Base-by-base conservation (phyloP, 2,329 filamentous ascomycete genomes). In the Celoporthe dispersa region DNA sequence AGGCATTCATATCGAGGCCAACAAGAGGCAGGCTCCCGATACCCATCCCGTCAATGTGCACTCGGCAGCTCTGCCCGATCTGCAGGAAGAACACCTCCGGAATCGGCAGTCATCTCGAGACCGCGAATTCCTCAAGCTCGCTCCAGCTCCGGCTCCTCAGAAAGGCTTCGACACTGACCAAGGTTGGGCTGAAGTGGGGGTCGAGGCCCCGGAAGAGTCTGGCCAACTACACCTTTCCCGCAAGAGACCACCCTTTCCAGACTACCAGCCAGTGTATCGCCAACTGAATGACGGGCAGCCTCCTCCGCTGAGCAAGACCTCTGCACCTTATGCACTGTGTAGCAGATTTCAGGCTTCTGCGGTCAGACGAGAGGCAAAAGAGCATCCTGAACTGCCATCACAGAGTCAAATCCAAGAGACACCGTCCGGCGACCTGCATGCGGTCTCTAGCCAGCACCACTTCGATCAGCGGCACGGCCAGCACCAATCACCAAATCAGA, bases 211-310 rank as follows among this genome's bases (percentile, higher is more conserved):
- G 14, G 35, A 28, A 12, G 44, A 37, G 31, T 22, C 44, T 33
- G 31, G 9, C 19, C 33, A 14, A 51, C 22, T 7, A 11, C 8
- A 33, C 28, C 22, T 9, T 16, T 22, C 37, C 39, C 28, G 33
- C 4, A 65, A 62, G 31, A 60, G 41, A n/a, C 44, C 44, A 25
- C 70, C 53, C 19, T 48, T 68, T 62, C 37, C 57, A 3, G 64
- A 60, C 28, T 48, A 64, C 11, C 55, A 66, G 44, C 65, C 68
- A 48, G 22, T 16, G 22, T 41, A 59, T 37, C 65, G 31, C 19
- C 64, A 8, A 19, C n/a, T 19, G 16, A 39, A 12, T 5, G 59
- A 12, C 16, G n/a, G 33, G 9, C 65, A 35, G 16, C 9, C 12
- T 22, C 16, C 39, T 28, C 48, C 25, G 16, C 14, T 33, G 22